Evolutionary conservation across 805 yeast species (phyloP), one percentile per base, ranked within the genome.

Genomic region (Sungouiozyma intestinalis): DNA sequence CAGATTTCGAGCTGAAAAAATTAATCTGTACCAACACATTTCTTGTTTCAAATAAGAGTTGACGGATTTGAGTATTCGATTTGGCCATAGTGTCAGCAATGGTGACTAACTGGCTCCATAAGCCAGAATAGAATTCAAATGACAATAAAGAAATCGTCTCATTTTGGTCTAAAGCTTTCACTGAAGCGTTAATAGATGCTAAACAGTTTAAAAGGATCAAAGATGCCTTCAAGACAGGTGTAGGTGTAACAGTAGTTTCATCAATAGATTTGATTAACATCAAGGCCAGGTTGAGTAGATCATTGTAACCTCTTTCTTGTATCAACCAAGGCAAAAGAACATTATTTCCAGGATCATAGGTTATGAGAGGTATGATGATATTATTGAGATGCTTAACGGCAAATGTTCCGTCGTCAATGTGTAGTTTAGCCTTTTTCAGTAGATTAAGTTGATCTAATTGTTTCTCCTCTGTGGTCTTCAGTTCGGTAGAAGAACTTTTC

Each of bases 351-450:
- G 36, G 32, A 16, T 35, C 38, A n/a, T 44, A 45, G 1, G 31
- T 32, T 3, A 54, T 33, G 17, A 59, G 40, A 3, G 55, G 52
- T 29, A 43, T 51, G 7, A 56, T 40, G 20, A 58, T 39, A 35
- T 48, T 46, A 29, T 52, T 52, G 35, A 58, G 36, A 43, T 58
- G 61, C 35, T 48, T 55, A 38, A 55, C 48, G 1, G 60, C 48
- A 42, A 59, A 60, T 1, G 63, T 51, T 2, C 59, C 53, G 27
- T 48, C 51, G 29, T 24, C 29, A 7, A 24, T 24, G 11, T 24
- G 29, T 11, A 7, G 9, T 11, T 24, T 24, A 24, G 29, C 29
- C 11, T 11, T 24, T 24, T 24, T 24, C 29, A 24, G 11, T 11
- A 24, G 11, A 6, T 6, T 24, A 6, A 24, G 29, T 15, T 17